Percentiles rank a stretch among this genome's conserved stretches.
phyloP scores from a whole-genome alignment of 208 protist species.

The Crithidia sp. region DNA sequence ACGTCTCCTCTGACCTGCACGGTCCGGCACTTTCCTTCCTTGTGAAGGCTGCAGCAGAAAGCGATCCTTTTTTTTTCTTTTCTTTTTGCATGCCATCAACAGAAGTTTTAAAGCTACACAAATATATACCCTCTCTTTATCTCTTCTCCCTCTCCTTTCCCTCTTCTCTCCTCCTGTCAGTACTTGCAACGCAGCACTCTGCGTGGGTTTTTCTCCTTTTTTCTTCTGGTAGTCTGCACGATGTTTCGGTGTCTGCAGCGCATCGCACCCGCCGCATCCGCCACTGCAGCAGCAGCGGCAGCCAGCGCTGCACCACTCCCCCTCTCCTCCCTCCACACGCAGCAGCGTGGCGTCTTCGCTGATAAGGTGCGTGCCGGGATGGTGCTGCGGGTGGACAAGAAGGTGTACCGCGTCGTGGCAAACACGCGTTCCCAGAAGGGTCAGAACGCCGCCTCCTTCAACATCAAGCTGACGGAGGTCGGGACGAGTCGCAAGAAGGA shows the following conservation, averaged over 20 bases:
- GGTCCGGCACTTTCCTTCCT: too few species aligned
- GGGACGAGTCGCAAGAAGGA: conserved; percentile 82
- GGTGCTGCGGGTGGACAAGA: conserved; percentile 83
- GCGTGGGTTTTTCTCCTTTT: too few species aligned
- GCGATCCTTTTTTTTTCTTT: too few species aligned
- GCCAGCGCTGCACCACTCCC: neutral
- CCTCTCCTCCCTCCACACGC: conserved; percentile 11
- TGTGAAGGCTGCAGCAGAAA: too few species aligned
- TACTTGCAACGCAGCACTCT: too few species aligned
- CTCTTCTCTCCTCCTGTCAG: too few species aligned
- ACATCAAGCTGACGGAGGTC: conserved; percentile 86
- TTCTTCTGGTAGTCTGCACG: too few species aligned
- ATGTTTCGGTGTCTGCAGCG: conserved; percentile 27
- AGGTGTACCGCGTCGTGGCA: conserved; percentile 75
- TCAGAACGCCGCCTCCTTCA: conserved; percentile 90
- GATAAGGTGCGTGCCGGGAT: conserved; percentile 89
- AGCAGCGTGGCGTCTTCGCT: conserved; percentile 73
- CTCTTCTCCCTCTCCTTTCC: too few species aligned
- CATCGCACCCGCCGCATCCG: conserved; percentile 1
- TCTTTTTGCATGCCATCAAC: too few species aligned
- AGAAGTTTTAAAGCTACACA: too few species aligned
- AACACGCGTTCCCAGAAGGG: conserved; percentile 91
- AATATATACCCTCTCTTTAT: too few species aligned
- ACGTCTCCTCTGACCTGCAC: too few species aligned
- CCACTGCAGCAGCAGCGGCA: neutral